phyloP scores from a whole-genome alignment of 805 yeast genomes.

The Myxozyma neglecta region DNA sequence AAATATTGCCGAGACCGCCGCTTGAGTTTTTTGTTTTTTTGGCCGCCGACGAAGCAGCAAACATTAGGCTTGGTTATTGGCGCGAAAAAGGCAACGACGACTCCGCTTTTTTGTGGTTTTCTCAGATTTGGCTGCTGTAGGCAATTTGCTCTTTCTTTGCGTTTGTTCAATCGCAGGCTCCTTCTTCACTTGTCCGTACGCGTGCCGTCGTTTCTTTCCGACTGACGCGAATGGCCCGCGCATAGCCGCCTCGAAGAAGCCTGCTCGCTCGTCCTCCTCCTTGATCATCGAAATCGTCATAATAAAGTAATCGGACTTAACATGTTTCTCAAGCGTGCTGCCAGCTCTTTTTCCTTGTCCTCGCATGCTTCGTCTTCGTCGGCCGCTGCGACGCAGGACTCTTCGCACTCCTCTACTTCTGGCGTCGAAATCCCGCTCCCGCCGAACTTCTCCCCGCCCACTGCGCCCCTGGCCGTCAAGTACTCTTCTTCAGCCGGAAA shows the following conservation, averaged over 20 bases:
- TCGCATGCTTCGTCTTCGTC: conserved; percentile 1
- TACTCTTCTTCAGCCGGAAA: conserved; percentile 18
- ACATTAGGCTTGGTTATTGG: no score
- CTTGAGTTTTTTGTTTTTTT: no score
- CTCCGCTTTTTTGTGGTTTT: no score
- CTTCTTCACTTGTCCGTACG: no score
- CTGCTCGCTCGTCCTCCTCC: neutral
- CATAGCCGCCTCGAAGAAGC: neutral
- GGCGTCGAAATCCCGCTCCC: conserved; percentile 16
- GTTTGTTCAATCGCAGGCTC: no score
- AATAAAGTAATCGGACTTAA: neutral
- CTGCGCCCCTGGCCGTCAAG: conserved; percentile 26
- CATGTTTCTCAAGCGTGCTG: conserved; percentile 23
- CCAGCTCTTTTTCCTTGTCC: conserved; percentile 13
- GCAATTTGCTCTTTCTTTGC: no score
- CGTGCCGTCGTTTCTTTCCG: no score
- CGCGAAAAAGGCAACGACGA: no score
- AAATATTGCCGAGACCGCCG: no score
- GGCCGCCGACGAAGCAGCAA: no score
- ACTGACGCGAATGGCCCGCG: neutral
- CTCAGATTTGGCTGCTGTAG: no score
- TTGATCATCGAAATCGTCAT: neutral
- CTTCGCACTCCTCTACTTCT: conserved; percentile 3
- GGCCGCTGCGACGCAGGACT: neutral
- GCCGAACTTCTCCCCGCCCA: conserved; percentile 22